Conservation (phyloP, 2,329 filamentous ascomycete species). For the Cladophialophora bantiana region DNA sequence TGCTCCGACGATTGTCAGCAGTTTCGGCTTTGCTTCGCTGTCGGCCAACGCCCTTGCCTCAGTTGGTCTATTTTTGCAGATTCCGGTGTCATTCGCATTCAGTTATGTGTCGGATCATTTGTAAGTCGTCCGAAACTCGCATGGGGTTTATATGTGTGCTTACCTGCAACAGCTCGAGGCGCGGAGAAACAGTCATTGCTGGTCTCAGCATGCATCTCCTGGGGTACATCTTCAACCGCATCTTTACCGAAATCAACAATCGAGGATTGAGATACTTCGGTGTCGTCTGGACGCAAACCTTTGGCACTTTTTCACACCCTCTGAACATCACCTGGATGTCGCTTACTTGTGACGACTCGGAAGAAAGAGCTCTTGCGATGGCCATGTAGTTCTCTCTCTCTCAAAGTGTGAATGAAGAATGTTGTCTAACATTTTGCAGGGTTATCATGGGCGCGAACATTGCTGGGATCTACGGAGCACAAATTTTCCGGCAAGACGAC, state of each 20-base stretch:
- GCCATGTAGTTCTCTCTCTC: conserved; percentile 53
- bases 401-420: conserved; percentile 7
- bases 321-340: conserved; percentile 69
- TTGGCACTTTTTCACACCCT: conserved; percentile 57
- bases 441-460: conserved; percentile 69
- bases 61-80: conserved; percentile 61
- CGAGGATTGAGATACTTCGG: conserved; percentile 60
- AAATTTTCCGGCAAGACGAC: conserved; percentile 65
- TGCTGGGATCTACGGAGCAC: conserved; percentile 66
- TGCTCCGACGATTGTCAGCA: conserved; percentile 61
- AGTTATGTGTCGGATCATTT: conserved; percentile 62
- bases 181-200: conserved; percentile 61
- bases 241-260: conserved; percentile 55
- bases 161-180: conserved; percentile 45
- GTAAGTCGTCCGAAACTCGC: conserved; percentile 46
- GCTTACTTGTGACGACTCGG: conserved; percentile 62
- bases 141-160: background rate
- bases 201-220: conserved; percentile 58
- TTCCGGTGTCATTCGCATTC: conserved; percentile 60
- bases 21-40: conserved; percentile 60
- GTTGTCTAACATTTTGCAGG: conserved; percentile 40
- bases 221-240: conserved; percentile 62
- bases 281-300: conserved; percentile 63
- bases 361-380: conserved; percentile 67
- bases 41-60: conserved; percentile 62